Evolutionary conservation across 1,284 basidiomycete species (phyloP), one percentile per base, ranked within the genome.

Genomic region (Rhodofomes roseus): DNA sequence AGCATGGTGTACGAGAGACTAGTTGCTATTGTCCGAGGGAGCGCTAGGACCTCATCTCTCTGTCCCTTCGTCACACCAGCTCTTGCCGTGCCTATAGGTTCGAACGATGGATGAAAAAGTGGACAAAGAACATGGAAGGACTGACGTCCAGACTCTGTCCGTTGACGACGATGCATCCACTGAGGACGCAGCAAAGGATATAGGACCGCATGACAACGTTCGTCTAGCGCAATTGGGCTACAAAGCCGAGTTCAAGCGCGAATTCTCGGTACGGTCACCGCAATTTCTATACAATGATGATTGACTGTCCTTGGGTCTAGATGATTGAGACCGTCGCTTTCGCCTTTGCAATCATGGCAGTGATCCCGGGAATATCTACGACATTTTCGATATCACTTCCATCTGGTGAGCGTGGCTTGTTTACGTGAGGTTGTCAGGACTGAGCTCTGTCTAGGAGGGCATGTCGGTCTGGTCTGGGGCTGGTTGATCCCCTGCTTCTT

Each of bases 401-500:
- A 11, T 82, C 82, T 62, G 85, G 85, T 82, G 57, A 20, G 67
- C 7, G 8, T 22, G 53, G 4, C 25, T 14, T 9, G 7, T 3
- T 86, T 84, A 20, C 14, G 29, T 44, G 50, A 20, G 8, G n/a
- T 36, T 31, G 27, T n/a, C 39, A 4, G n/a, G 34, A 27, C 22
- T 40, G 12, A 54, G 16, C 4, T 16, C 7, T 18, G 6, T 9
- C 60, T 34, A 81, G 87, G 87, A 55, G 87, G 88, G 4, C 88
- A 90, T 70, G 83, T 88, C 27, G 87, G 88, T 16, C 83, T 90
- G 78, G 81, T 89, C 1, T 90, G 85, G 76, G 89, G 89, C 34
- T 90, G 89, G 89, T 70, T 89, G 34, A 85, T 90, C 59, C 89
- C 88, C 3, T 82, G 79, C 64, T 73, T 86, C 51, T 89, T 90